These are phyloP conservation scores for Hyaloscypha hepaticicola DNA, from an alignment of 495 filamentous ascomycete genomes.

Conservation along the genomic window DNA sequence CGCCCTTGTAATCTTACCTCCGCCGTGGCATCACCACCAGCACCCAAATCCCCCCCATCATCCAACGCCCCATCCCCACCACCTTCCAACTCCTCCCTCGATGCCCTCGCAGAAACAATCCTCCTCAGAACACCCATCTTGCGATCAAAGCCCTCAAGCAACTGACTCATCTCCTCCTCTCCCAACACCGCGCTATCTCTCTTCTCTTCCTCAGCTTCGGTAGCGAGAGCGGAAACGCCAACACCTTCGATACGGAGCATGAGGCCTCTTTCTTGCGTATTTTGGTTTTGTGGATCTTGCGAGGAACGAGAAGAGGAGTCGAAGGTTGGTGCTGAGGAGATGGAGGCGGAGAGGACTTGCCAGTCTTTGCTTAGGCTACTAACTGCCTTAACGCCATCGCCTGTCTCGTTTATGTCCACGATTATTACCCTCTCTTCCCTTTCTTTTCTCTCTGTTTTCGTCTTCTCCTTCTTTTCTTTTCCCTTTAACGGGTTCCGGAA, in stretches of 20 bases:
- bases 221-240: constrained; percentile 40
- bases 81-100: constrained; percentile 30
- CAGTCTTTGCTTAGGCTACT: constrained; percentile 53
- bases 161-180: constrained; percentile 47
- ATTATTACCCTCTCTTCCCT: constrained; percentile 53
- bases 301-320: constrained; percentile 43
- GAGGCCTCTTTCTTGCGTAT: constrained; percentile 39
- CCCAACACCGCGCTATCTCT: constrained; percentile 8
- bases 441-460: constrained; percentile 3
- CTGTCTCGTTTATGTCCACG: constrained; percentile 48
- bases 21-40: neutral
- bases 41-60: neutral
- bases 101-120: constrained; percentile 42
- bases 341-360: constrained; percentile 50
- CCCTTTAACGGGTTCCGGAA: neutral
- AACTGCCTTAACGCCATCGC: constrained; percentile 45
- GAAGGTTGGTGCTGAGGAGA: constrained; percentile 58
- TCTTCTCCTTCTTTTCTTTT: neutral
- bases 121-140: constrained; percentile 54
- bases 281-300: constrained; percentile 15
- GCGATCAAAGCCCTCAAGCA: constrained; percentile 68
- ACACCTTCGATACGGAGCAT: constrained; percentile 69
- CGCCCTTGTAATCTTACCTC: neutral
- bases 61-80: neutral
- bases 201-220: constrained; percentile 40